These are phyloP conservation scores for Ailanthus altissimus DNA, from an alignment of 345 rosid genomes.

Conservation along the genomic window DNA sequence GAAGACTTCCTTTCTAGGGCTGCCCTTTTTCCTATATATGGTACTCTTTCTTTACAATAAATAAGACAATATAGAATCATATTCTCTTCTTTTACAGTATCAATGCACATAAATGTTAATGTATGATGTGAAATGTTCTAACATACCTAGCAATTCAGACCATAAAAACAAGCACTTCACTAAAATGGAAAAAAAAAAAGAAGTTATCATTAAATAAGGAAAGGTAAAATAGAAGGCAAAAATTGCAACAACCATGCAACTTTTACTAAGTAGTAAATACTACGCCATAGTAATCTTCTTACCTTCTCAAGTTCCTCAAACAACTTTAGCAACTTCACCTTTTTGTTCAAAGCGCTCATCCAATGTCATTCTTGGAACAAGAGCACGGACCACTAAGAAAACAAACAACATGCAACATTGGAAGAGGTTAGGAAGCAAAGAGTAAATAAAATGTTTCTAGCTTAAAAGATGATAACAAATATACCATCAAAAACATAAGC, in stretches of 20 bases:
- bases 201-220: not conserved
- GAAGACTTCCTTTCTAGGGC: too few species aligned
- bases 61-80: too few species aligned
- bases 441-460: not conserved
- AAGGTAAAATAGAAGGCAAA: not conserved
- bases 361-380: conserved; percentile 81
- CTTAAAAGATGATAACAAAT: not conserved
- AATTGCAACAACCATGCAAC: not conserved
- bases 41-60: too few species aligned
- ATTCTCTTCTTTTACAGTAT: too few species aligned
- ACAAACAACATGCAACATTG: conserved; percentile 7
- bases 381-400: conserved; percentile 82
- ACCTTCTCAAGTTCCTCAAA: conserved; percentile 97
- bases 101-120: not conserved
- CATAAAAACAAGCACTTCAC: not conserved
- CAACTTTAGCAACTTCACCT: conserved; percentile 95
- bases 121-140: not conserved
- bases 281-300: not conserved
- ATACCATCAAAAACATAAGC: conserved; percentile 96
- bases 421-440: not conserved
- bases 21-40: too few species aligned
- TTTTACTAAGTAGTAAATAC: not conserved
- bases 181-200: not conserved
- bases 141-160: not conserved
- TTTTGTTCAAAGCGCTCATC: conserved; percentile 96